phyloP scores from a whole-genome alignment of 2,329 filamentous ascomycete genomes.

The Ophiocordyceps australis region DNA sequence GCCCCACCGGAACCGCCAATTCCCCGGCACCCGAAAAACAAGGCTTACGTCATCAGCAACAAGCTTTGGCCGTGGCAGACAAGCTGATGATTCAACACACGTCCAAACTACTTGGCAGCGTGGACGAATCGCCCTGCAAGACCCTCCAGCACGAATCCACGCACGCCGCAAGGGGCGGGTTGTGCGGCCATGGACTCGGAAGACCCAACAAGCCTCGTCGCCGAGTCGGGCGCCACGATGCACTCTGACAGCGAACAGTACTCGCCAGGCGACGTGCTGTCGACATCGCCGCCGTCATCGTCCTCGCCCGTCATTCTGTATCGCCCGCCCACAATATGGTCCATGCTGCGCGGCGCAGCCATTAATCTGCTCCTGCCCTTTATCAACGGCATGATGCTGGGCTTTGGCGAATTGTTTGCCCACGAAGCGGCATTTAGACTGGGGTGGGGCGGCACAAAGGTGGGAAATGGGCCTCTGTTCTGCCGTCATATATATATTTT shows the following conservation, averaged over 20 bases:
- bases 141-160: background rate
- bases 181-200: conserved; percentile 31
- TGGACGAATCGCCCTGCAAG: background rate
- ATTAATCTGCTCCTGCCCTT: conserved; percentile 95
- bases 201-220: conserved; percentile 32
- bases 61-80: too few species aligned
- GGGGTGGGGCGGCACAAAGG: conserved; percentile 89
- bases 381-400: conserved; percentile 94
- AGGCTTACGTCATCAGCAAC: too few species aligned
- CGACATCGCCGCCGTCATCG: conserved; percentile 41
- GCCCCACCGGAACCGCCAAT: too few species aligned
- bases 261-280: conserved; percentile 44
- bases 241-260: conserved; percentile 75
- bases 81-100: too few species aligned
- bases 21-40: too few species aligned
- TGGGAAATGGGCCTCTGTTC: conserved; percentile 23
- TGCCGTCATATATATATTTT: too few species aligned
- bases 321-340: conserved; percentile 74
- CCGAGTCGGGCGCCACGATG: conserved; percentile 60
- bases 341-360: conserved; percentile 67
- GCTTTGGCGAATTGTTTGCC: conserved; percentile 90
- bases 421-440: conserved; percentile 88
- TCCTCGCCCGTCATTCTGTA: conserved; percentile 66
- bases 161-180: background rate
- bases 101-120: too few species aligned